Evolutionary conservation across 2,329 filamentous ascomycete genomes (phyloP), one percentile per base, ranked within the genome.

Genomic region (Tolypocladium album): DNA sequence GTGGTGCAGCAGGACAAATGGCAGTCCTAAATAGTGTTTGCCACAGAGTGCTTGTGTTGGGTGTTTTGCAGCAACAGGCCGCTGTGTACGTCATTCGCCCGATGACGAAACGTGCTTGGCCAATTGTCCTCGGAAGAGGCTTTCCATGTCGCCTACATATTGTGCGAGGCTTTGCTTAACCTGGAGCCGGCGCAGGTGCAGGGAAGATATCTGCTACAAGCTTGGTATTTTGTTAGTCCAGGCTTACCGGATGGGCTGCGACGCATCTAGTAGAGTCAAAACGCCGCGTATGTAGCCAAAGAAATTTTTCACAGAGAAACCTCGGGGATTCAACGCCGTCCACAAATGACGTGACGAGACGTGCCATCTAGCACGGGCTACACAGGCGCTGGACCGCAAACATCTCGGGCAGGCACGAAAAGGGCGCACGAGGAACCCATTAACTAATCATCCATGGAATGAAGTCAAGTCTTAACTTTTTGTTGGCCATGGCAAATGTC

Each of bases 1-100:
- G 69, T 63, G 3, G 65, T 65, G 39, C 63, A 67, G 64, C 62
- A 64, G 20, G 72, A 74, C 34, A 64, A 27, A 36, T 74, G 72
- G 72, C 71, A 72, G 60, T 66, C 53, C 11, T 61, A n/a, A n/a
- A n/a, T n/a, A 52, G 39, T 24, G 22, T 9, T 6, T n/a, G 55
- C 20, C 22, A 7, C 2, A 40, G 6, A n/a, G n/a, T 12, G 7
- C 55, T 20, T 22, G 7, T 47, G 22, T 24, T 22, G 31, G 9
- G n/a, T 20, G 2, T 1, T 36, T 11, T 9, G 27, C 5, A 20
- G 50, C 9, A 36, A n/a, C 17, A 8, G 20, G 50, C 20, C 4
- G 9, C 9, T 34, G 2, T 34, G 50, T 12, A 13, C 4, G 12
- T 7, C 6, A 7, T 15, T 36, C 6, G 9, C n/a, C n/a, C 3